Conservation (phyloP, 495 filamentous ascomycete genomes). For the Clavariopsis aquatica region DNA sequence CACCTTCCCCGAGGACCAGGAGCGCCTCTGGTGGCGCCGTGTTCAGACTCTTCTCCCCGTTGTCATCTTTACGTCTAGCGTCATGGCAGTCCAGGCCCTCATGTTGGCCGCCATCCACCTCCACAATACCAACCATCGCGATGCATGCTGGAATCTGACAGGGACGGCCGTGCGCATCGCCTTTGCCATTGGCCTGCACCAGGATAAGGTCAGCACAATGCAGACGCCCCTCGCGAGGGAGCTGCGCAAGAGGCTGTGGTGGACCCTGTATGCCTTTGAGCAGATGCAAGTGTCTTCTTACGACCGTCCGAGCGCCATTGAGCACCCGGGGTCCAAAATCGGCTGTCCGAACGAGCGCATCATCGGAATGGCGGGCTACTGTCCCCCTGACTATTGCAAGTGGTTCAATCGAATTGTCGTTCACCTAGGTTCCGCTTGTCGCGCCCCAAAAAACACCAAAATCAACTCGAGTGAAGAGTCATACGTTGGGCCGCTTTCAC, state of each 20-base stretch:
- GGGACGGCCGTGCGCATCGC: constrained; percentile 50
- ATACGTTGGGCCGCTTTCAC: constrained; percentile 38
- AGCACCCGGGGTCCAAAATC: constrained; percentile 48
- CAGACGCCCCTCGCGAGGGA: constrained; percentile 48
- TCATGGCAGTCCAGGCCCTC: constrained; percentile 51
- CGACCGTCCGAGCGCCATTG: constrained; percentile 52
- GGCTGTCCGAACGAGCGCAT: constrained; percentile 40
- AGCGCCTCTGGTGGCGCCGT: constrained; percentile 42
- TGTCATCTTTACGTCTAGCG: constrained; percentile 47
- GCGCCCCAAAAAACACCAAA: constrained; percentile 33
- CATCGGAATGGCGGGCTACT: constrained; percentile 45
- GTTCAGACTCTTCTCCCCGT: constrained; percentile 46
- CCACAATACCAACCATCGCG: constrained; percentile 50
- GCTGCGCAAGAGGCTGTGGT: constrained; percentile 52
- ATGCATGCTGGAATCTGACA: constrained; percentile 49
- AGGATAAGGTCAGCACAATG: constrained; percentile 47
- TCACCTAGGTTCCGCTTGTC: constrained; percentile 38
- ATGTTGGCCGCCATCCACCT: constrained; percentile 52
- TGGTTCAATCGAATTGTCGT: constrained; percentile 36
- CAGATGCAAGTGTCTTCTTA: constrained; percentile 50
- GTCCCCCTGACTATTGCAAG: constrained; percentile 32
- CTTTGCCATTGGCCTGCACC: constrained; percentile 53
- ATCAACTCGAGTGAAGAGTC: constrained; percentile 29
- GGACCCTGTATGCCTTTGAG: constrained; percentile 52
- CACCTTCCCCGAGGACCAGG: constrained; percentile 40